Conservation (phyloP, 2,329 filamentous ascomycete genomes). For the Apiospora koreana region DNA sequence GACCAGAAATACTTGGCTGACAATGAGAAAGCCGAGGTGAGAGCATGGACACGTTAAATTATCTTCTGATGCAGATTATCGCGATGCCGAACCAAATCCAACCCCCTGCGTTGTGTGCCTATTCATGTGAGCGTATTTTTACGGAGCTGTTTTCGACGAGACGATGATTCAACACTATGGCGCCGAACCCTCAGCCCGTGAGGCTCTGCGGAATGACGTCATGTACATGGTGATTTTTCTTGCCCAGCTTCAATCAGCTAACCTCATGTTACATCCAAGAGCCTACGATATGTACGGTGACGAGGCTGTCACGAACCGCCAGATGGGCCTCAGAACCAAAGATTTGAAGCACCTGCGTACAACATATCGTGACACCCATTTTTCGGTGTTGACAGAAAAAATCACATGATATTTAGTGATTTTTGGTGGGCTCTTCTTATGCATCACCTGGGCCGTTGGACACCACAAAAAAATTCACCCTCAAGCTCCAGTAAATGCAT, state of each 20-base stretch:
- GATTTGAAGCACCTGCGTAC: neutral
- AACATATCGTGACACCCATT: neutral
- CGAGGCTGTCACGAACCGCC: neutral
- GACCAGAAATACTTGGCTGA: neutral
- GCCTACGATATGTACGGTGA: neutral
- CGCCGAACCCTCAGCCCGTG: neutral
- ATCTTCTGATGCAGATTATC: neutral
- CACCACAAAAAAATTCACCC: neutral
- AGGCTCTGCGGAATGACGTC: constrained; percentile 7
- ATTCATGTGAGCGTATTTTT: neutral
- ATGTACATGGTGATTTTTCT: neutral
- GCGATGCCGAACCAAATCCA: neutral
- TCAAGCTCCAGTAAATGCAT: constrained; percentile 9
- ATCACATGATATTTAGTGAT: neutral
- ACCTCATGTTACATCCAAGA: neutral
- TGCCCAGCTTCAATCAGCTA: neutral
- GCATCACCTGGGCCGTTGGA: neutral
- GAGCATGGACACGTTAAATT: neutral
- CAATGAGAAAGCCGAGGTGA: neutral
- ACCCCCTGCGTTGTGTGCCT: neutral
- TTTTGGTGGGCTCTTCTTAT: neutral
- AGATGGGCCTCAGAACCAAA: constrained; percentile 4
- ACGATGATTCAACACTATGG: neutral
- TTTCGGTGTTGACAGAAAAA: neutral
- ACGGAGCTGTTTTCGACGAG: neutral